These are phyloP conservation scores for Camelina sativa DNA, from an alignment of 345 rosid species.

Conservation along the genomic window DNA sequence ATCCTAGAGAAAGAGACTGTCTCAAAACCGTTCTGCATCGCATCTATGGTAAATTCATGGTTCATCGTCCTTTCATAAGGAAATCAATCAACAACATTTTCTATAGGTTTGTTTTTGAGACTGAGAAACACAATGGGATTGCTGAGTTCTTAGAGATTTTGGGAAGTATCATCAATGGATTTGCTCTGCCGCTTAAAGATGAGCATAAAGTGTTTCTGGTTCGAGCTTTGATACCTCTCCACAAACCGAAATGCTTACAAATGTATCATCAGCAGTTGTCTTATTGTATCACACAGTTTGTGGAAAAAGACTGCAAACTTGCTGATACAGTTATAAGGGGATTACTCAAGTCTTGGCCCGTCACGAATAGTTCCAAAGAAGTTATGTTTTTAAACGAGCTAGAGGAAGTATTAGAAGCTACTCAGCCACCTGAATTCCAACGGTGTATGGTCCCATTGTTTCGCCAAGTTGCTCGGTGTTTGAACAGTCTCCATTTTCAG, in stretches of 20 bases:
- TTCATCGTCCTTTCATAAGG: conserved; percentile 88
- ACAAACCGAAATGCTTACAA: conserved; percentile 80
- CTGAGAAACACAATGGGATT: conserved; percentile 88
- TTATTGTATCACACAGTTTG: conserved; percentile 84
- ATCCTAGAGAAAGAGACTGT: conserved; percentile 93
- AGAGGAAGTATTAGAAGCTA: conserved; percentile 88
- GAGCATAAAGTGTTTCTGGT: conserved; percentile 89
- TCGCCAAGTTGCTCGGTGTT: conserved; percentile 56
- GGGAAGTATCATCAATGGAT: conserved; percentile 93
- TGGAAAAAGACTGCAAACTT: conserved; percentile 90
- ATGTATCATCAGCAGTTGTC: conserved; percentile 91
- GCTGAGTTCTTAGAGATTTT: conserved; percentile 87
- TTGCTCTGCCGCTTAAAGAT: conserved; percentile 90
- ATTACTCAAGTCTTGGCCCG: conserved; percentile 86
- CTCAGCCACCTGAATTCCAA: conserved; percentile 81
- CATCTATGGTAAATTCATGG: conserved; percentile 92
- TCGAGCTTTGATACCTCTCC: conserved; percentile 74
- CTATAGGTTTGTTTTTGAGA: conserved; percentile 74
- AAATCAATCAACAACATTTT: conserved; percentile 82
- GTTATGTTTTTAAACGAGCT: conserved; percentile 87
- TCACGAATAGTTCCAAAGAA: conserved; percentile 94
- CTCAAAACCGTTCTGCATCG: conserved; percentile 86
- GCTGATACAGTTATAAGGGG: conserved; percentile 79
- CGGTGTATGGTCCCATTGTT: conserved; percentile 88
- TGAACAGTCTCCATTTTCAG: background rate